Percentiles rank a stretch among this genome's conserved stretches.
These are phyloP conservation scores for Colletotrichum agaves DNA, from an alignment of 2,329 filamentous ascomycete genomes.

Conservation along the genomic window DNA sequence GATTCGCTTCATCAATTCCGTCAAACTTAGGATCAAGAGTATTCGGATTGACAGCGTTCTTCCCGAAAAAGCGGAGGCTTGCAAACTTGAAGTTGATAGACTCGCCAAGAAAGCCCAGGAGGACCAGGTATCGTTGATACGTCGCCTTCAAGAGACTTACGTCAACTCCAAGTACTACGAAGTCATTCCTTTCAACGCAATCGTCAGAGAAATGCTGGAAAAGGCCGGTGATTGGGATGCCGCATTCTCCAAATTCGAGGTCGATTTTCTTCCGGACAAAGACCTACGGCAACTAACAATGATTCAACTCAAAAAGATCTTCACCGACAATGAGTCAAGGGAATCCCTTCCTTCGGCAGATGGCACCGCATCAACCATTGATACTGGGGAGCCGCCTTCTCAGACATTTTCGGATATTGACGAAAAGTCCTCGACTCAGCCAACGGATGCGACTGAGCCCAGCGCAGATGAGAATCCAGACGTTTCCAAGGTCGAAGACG, in stretches of 20 bases:
- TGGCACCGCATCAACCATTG: slow-evolving; percentile 66
- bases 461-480: slow-evolving; percentile 47
- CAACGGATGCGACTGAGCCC: slow-evolving; percentile 51
- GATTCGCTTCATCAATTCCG: slow-evolving; percentile 86
- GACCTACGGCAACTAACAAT: slow-evolving; percentile 93
- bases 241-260: slow-evolving; percentile 89
- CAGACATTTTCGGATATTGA: slow-evolving; percentile 59
- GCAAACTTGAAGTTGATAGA: slow-evolving; percentile 82
- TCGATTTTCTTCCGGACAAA: slow-evolving; percentile 94
- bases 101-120: slow-evolving; percentile 84
- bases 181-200: slow-evolving; percentile 90
- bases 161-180: slow-evolving; percentile 97
- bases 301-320: slow-evolving; percentile 93
- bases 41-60: slow-evolving; percentile 93
- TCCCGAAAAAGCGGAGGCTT: slow-evolving; percentile 85
- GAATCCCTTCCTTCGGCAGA: slow-evolving; percentile 79
- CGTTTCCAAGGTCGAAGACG: slow-evolving; percentile 40
- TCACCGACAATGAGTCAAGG: slow-evolving; percentile 88
- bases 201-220: slow-evolving; percentile 90
- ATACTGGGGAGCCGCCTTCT: slow-evolving; percentile 59
- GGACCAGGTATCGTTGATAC: slow-evolving; percentile 79
- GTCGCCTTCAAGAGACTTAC: slow-evolving; percentile 88
- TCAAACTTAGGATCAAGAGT: slow-evolving; percentile 83
- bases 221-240: slow-evolving; percentile 95
- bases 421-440: slow-evolving; percentile 56